A percentile compares a stretch with the other conserved stretches of the same genome.
Conservation (phyloP, 1,284 basidiomycete genomes). For the Ustilago hordei region DNA sequence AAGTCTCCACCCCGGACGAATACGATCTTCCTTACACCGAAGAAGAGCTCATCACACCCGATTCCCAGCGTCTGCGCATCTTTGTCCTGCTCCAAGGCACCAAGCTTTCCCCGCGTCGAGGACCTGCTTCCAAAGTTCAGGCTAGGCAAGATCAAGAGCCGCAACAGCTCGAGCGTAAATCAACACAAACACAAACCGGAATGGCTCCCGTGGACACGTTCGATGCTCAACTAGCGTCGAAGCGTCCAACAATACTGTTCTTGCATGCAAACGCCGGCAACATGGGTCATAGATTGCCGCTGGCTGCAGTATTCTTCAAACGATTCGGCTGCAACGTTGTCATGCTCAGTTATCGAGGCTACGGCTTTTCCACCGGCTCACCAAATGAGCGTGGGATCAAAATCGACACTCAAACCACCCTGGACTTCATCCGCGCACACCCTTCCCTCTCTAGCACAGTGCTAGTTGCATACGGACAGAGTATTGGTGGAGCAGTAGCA, state of each 20-base stretch:
- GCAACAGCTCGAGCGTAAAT: slow-evolving; percentile 21
- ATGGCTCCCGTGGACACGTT: slow-evolving; percentile 13
- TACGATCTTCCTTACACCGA: slow-evolving; percentile 64
- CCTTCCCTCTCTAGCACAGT: slow-evolving; percentile 74
- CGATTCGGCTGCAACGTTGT: slow-evolving; percentile 88
- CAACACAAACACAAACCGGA: slow-evolving; percentile 37
- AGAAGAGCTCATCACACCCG: slow-evolving; percentile 61
- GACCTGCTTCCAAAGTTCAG: slow-evolving; percentile 17
- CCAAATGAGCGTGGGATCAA: slow-evolving; percentile 84
- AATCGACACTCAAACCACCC: slow-evolving; percentile 79
- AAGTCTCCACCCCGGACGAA: slow-evolving; percentile 62
- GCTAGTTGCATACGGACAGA: slow-evolving; percentile 85
- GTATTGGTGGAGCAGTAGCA: slow-evolving; percentile 93
- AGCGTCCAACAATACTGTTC: slow-evolving; percentile 62
- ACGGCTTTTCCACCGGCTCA: slow-evolving; percentile 83
- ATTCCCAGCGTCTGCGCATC: slow-evolving; percentile 56
- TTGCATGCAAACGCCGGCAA: slow-evolving; percentile 69
- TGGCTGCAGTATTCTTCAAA: slow-evolving; percentile 85
- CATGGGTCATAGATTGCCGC: slow-evolving; percentile 82
- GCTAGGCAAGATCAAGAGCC: slow-evolving; percentile 19
- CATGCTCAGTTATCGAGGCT: slow-evolving; percentile 90
- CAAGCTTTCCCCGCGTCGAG: slow-evolving; percentile 16
- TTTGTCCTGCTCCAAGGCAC: slow-evolving; percentile 63
- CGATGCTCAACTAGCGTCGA: slow-evolving; percentile 36
- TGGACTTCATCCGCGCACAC: slow-evolving; percentile 82